Conservation (phyloP, 1,284 basidiomycete genomes). For the Sporisorium iseilematis-ciliati region DNA sequence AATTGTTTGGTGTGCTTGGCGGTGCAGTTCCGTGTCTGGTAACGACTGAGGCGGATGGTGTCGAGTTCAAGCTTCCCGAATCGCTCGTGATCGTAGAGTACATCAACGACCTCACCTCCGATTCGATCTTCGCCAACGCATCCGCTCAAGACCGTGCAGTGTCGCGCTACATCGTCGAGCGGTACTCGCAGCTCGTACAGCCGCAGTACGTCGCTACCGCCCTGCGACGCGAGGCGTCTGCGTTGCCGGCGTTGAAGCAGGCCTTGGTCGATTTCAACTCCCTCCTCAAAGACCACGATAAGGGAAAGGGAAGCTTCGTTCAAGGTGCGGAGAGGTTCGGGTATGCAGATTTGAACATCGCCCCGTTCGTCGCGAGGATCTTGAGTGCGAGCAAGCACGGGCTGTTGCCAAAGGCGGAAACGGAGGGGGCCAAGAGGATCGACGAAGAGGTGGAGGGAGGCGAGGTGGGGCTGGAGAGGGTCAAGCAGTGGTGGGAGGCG, state of each 20-base stretch:
- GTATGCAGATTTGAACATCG: slow-evolving; percentile 26
- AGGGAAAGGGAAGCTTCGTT: slow-evolving; percentile 3
- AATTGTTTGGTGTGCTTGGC: background rate
- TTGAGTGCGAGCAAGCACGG: slow-evolving; percentile 1
- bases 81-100: slow-evolving; percentile 41
- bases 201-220: slow-evolving; percentile 14
- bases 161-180: slow-evolving; percentile 24
- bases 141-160: background rate
- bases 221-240: background rate
- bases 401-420: background rate
- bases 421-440: background rate
- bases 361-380: slow-evolving; percentile 15
- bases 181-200: slow-evolving; percentile 23
- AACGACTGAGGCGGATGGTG: background rate
- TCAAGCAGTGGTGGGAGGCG: slow-evolving; percentile 25
- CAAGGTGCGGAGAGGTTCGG: slow-evolving; percentile 12
- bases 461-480: slow-evolving; percentile 6
- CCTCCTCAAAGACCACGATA: background rate
- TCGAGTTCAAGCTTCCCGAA: slow-evolving; percentile 27
- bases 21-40: slow-evolving; percentile 26
- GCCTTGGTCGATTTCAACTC: slow-evolving; percentile 16
- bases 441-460: slow-evolving; percentile 13
- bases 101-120: slow-evolving; percentile 13
- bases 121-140: slow-evolving; percentile 3
- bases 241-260: background rate